Percentiles rank a stretch among this genome's conserved stretches.
phyloP scores from a whole-genome alignment of 441 rosid genomes.

The Gossypium lobatum region DNA sequence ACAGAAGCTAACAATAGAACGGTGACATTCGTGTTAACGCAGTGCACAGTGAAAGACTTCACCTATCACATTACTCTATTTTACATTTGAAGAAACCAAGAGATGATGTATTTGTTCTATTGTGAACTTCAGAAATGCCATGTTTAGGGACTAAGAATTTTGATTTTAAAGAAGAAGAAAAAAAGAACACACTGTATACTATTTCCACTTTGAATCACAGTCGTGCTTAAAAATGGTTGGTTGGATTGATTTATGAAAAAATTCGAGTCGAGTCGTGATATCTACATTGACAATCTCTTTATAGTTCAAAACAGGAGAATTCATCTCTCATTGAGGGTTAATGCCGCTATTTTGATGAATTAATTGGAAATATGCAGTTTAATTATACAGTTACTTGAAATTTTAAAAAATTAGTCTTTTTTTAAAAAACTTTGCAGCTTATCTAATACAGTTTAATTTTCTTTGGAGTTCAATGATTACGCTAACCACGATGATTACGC shows the following conservation, averaged over 20 bases:
- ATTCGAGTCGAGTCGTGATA: background rate
- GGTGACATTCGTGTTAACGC: background rate
- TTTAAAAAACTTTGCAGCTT: background rate
- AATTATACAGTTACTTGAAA: background rate
- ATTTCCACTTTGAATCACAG: background rate
- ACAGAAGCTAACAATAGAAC: conserved; percentile 25
- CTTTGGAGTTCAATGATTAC: background rate
- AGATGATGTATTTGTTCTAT: conserved; percentile 9
- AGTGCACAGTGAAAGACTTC: conserved; percentile 7
- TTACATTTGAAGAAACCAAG: conserved; percentile 4
- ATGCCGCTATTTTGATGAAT: background rate
- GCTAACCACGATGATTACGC: background rate
- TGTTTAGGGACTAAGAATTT: conserved; percentile 1
- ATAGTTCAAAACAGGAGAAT: background rate
- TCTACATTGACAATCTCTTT: background rate
- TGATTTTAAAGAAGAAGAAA: background rate
- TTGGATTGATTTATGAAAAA: background rate
- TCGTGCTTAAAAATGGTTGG: background rate
- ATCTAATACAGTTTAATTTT: background rate
- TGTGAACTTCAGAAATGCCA: conserved; percentile 10
- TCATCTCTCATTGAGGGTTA: background rate
- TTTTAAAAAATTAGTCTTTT: background rate
- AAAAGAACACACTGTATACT: background rate
- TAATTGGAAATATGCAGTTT: background rate
- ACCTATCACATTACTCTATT: conserved; percentile 1